Evolutionary conservation across 495 filamentous ascomycete species (phyloP), one percentile per base, ranked within the genome.

Genomic region (Filosporella fistucella): DNA sequence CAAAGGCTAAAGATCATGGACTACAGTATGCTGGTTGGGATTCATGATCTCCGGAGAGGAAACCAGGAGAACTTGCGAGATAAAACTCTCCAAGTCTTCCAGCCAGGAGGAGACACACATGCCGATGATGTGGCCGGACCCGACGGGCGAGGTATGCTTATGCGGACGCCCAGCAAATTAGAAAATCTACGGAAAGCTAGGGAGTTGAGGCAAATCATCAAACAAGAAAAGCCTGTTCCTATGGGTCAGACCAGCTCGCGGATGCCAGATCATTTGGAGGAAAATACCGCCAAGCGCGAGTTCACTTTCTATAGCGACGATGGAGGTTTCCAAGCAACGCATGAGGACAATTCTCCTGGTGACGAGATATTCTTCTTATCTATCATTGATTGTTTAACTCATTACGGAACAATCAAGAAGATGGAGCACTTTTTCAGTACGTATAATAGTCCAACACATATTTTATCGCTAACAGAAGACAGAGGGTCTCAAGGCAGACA

Each of bases 321-420:
- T 64, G 93, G 93, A 43, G 93, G 93, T 2, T 90, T 96, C 63
- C 75, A 83, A 52, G 94, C 93, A 6, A 97, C 93, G 7, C 91
- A 95, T 59, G 90, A 96, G 64, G 84, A 93, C 67, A 84, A 93
- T 51, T 65, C 72, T 21, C 80, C 86, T 7, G 91, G 82, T 1
- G 89, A 96, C 45, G 89, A 95, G 66, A 89, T 99, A 25, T 99
- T 97, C 58, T 99, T 97, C 61, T 77, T 99, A 6, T 93, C 93
- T 10, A 93, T 99, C 52, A 97, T 97, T 61, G 94, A 97, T 65
- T 97, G 91, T 63, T 67, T 99, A 60, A 99, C 93, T 30, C 88
- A 96, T 66, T 60, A 57, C 45, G 58, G 58, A 21, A 55, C 48
- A 0, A 40, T 57, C 3, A 56, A 52, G 26, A 52, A 50, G 40